Base-by-base conservation (phyloP, 805 yeast species). In the Candida piceae region DNA sequence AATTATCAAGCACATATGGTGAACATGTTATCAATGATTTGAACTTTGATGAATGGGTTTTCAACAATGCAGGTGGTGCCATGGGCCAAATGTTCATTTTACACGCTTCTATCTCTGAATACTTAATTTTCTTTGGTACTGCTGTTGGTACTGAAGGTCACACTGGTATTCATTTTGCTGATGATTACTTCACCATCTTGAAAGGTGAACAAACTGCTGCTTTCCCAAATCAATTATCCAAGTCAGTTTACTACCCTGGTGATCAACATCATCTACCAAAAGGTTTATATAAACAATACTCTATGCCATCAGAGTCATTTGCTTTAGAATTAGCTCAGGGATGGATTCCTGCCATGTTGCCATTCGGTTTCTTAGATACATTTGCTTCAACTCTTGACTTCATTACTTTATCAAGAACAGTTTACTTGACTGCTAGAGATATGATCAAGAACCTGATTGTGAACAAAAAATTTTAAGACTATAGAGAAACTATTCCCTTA, bases 241-340 rank as follows among this genome's bases (percentile, higher is more conserved):
- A 86, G 19, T 85, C 80, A 56, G 68, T 78, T n/a, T 93, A 85
- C 63, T 55, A 57, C 15, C 95, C 98, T 2, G 98, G 98, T 33
- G 86, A 84, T 53, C 78, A 77, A 45, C 94, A 93, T 60, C 90
- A 82, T 57, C 70, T 90, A 58, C 59, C 53, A 28, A 82, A 76
- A 57, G 96, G 96, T 24, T 46, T 58, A 30, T 74, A 76, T 49
- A 87, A 85, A 64, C 98, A 93, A 64, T 93, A 93, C 61, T 49
- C 78, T 19, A 86, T 93, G 95, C 82, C 85, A 2, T 60, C 74
- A 21, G 95, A 83, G 25, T 70, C 84, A 0, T 93, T 80, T 63
- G 96, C 98, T 9, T 67, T 93, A 47, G 98, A 93, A 60, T 72
- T 90, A 53, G 98, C 98, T 7, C 97, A 90, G 67, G 98, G 98